Conservation (phyloP, 148 eudicot species). For the Rhododendron simsii region DNA sequence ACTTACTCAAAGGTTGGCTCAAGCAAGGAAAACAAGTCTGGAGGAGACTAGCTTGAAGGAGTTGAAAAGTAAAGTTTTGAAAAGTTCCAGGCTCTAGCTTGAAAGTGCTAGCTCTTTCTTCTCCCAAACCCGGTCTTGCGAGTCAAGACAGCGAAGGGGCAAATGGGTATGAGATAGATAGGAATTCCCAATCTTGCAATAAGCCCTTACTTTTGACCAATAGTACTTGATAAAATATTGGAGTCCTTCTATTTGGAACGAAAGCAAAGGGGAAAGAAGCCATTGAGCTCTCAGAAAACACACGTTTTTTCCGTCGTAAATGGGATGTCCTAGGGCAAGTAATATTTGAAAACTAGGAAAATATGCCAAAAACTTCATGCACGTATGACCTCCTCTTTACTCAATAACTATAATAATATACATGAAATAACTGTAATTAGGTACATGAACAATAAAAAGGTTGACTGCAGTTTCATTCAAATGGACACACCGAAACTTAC, state of each 20-base stretch:
- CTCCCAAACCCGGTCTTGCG: too few species aligned
- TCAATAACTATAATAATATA: not conserved
- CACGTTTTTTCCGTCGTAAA: not conserved
- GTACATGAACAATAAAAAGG: not conserved
- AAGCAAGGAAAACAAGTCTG: too few species aligned
- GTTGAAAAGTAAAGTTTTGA: too few species aligned
- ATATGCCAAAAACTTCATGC: not conserved
- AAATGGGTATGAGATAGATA: too few species aligned
- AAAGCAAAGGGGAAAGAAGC: not conserved
- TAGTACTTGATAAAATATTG: not conserved
- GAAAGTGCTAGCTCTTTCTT: too few species aligned
- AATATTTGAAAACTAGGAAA: not conserved
- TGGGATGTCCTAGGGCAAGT: not conserved
- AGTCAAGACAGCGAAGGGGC: too few species aligned
- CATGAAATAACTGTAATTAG: not conserved
- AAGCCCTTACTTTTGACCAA: not conserved
- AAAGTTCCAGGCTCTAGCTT: too few species aligned
- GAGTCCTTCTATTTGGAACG: not conserved
- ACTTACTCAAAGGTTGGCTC: too few species aligned
- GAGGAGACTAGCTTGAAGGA: too few species aligned
- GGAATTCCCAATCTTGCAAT: not conserved
- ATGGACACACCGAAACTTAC: slow-evolving; percentile 25
- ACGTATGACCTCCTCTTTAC: slow-evolving; percentile 3
- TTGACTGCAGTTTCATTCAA: not conserved
- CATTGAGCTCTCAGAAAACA: not conserved